Conservation (phyloP, 2,329 filamentous ascomycete genomes). For the Phoma sp. region DNA sequence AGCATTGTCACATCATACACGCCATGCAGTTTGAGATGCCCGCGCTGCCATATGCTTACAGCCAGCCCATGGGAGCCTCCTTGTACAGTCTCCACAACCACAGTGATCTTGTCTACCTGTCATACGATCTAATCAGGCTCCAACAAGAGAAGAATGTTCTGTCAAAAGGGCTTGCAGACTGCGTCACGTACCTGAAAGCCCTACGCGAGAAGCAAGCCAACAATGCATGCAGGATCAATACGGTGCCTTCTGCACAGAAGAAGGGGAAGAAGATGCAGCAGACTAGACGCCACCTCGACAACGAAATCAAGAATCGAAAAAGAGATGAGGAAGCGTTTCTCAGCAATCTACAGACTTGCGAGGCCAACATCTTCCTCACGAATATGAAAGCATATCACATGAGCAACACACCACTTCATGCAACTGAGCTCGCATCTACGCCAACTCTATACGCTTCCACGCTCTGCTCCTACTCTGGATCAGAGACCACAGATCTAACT, state of each 20-base stretch:
- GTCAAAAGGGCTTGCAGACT: constrained; percentile 39
- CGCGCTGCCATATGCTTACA: neutral
- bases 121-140: constrained; percentile 16
- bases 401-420: constrained; percentile 11
- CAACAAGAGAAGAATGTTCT: constrained; percentile 33
- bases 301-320: constrained; percentile 42
- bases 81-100: neutral
- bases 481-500: constrained; percentile 30
- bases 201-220: constrained; percentile 41
- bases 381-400: constrained; percentile 25
- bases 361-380: constrained; percentile 38
- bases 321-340: constrained; percentile 40
- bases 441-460: constrained; percentile 22
- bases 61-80: neutral
- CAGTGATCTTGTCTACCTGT: neutral
- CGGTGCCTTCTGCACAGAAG: constrained; percentile 18
- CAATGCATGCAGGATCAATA: constrained; percentile 28
- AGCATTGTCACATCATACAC: neutral
- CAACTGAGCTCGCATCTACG: constrained; percentile 21
- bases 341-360: constrained; percentile 41
- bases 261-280: constrained; percentile 44
- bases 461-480: constrained; percentile 22
- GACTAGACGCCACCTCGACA: constrained; percentile 33
- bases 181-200: constrained; percentile 39
- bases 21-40: constrained; percentile 1